Percentiles rank a stretch among this genome's conserved stretches.
phyloP scores from a whole-genome alignment of 441 rosid genomes.

The Biscutella laevigata region DNA sequence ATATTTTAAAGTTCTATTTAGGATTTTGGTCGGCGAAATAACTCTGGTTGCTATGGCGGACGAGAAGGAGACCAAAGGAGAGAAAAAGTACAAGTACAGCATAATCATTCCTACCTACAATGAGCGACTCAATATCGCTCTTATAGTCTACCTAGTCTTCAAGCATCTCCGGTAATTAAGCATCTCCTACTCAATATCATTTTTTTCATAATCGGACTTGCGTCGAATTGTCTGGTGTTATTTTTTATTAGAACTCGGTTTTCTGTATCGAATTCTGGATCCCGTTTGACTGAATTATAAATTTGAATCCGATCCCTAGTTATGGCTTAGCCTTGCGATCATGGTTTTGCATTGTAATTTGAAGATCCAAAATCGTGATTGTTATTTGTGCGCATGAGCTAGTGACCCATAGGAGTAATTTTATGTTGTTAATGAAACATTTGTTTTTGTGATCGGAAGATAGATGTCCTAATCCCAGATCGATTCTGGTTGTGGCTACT shows the following conservation, averaged over 20 bases:
- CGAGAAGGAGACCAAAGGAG: slow-evolving; percentile 15
- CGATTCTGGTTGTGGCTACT: neutral
- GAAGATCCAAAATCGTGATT: slow-evolving; percentile 5
- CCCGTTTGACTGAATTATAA: neutral
- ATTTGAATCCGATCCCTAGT: slow-evolving; percentile 8
- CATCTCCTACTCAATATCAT: too few relatives aligned
- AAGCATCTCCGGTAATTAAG: slow-evolving; percentile 95
- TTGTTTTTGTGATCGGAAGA: slow-evolving; percentile 4
- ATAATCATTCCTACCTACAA: slow-evolving; percentile 85
- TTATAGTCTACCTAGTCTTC: slow-evolving; percentile 79
- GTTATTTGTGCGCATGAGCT: slow-evolving; percentile 16
- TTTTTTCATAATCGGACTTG: neutral
- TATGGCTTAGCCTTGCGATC: neutral
- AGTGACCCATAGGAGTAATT: neutral
- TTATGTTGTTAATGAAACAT: neutral
- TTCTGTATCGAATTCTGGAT: slow-evolving; percentile 1
- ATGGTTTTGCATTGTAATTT: neutral
- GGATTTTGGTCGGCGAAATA: neutral
- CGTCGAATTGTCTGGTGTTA: neutral
- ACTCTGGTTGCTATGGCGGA: slow-evolving; percentile 6
- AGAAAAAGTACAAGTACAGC: slow-evolving; percentile 58
- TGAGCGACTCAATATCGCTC: slow-evolving; percentile 86
- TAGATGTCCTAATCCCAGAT: neutral
- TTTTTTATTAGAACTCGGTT: neutral
- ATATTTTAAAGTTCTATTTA: too few relatives aligned